These are phyloP conservation scores for Mortierella sp. DNA, from an alignment of 371 early-diverging fungal species.

Conservation along the genomic window DNA sequence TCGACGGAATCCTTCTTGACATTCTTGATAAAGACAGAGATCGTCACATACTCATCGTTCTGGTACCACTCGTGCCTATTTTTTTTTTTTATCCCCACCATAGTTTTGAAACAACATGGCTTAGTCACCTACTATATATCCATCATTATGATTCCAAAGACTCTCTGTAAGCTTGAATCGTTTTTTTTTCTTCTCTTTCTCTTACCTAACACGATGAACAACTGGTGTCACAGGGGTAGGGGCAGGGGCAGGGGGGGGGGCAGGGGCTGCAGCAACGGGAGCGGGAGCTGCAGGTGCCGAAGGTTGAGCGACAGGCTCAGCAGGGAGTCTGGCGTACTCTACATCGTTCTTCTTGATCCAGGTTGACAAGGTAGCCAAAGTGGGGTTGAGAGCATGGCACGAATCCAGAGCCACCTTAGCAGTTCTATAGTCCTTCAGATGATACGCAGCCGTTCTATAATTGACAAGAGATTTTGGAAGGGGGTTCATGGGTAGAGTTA, in stretches of 20 bases:
- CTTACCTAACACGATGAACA: slow-evolving; percentile 27
- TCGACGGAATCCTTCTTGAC: slow-evolving; percentile 69
- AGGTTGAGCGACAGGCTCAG: slow-evolving; percentile 1
- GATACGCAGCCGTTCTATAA: slow-evolving; percentile 60
- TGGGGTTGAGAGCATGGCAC: slow-evolving; percentile 59
- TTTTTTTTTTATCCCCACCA: neutral
- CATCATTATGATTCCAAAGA: too few relatives aligned
- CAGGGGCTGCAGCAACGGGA: slow-evolving; percentile 9
- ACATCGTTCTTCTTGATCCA: slow-evolving; percentile 64
- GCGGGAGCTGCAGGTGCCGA: slow-evolving; percentile 9
- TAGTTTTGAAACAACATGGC: neutral
- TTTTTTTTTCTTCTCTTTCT: too few relatives aligned
- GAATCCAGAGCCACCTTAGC: slow-evolving; percentile 62
- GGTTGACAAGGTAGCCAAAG: slow-evolving; percentile 59
- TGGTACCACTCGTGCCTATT: slow-evolving; percentile 96
- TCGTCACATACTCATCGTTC: slow-evolving; percentile 84
- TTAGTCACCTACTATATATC: neutral
- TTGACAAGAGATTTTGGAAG: neutral
- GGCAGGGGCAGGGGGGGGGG: slow-evolving; percentile 14
- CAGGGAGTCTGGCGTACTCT: slow-evolving; percentile 36
- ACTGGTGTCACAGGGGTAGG: slow-evolving; percentile 19
- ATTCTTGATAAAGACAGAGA: slow-evolving; percentile 90
- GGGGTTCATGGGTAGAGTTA: too few relatives aligned
- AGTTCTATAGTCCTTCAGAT: slow-evolving; percentile 56
- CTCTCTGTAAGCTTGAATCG: too few relatives aligned